Conservation (phyloP, 345 rosid species). For the Gossypium mustelinum region DNA sequence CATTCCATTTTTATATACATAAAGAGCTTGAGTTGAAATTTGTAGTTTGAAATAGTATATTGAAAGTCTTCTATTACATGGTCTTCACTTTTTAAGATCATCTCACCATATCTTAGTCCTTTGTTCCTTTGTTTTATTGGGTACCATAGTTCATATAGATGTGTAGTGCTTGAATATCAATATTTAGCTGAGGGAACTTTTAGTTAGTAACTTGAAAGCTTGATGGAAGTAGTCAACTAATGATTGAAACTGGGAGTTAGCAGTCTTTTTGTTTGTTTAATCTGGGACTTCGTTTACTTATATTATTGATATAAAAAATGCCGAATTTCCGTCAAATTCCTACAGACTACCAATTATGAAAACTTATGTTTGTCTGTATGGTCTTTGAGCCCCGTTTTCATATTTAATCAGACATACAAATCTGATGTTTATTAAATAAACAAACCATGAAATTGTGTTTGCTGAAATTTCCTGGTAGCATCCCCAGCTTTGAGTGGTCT, state of each 20-base stretch:
- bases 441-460: background rate
- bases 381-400: background rate
- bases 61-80: background rate
- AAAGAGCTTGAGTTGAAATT: background rate
- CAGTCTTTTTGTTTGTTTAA: background rate
- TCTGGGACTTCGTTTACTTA: background rate
- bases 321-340: background rate
- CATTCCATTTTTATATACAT: background rate
- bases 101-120: background rate
- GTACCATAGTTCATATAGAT: background rate
- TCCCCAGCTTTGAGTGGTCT: background rate
- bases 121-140: background rate
- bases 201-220: conserved; percentile 5
- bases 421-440: background rate
- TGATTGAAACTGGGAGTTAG: background rate
- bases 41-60: background rate
- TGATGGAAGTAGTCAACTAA: background rate
- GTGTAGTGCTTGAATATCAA: background rate
- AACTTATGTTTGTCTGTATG: background rate
- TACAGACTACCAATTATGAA: too few species aligned
- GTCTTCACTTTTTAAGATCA: background rate
- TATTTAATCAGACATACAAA: background rate
- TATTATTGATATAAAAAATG: background rate
- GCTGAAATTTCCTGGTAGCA: background rate
- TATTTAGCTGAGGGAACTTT: background rate